Conservation (phyloP, 2,329 filamentous ascomycete genomes). For the Monilinia fructigena region DNA sequence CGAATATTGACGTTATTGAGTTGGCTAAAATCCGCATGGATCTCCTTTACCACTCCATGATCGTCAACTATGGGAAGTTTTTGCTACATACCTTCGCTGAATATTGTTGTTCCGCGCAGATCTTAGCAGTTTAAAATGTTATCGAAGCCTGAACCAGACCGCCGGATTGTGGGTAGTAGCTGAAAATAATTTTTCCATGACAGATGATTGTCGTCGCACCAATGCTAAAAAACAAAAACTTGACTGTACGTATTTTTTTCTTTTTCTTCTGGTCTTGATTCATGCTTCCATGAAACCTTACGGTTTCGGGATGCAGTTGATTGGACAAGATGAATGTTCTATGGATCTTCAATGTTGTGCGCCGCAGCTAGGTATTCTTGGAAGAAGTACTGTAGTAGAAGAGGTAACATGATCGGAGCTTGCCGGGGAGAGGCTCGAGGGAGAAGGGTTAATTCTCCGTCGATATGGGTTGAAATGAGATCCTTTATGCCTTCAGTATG, state of each 20-base stretch:
- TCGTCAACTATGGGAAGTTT: constrained; percentile 28
- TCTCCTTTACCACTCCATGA: constrained; percentile 23
- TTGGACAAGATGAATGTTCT: neutral
- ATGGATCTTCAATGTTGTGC: neutral
- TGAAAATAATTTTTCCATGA: neutral
- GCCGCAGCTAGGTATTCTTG: neutral
- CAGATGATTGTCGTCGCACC: neutral
- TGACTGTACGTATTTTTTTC: neutral
- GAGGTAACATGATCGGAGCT: constrained; percentile 19
- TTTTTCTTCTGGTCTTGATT: neutral
- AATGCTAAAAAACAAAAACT: neutral
- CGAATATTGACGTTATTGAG: neutral
- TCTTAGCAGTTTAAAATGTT: neutral
- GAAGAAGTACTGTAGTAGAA: neutral
- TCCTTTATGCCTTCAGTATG: constrained; percentile 28
- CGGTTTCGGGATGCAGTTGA: neutral
- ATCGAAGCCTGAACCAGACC: constrained; percentile 27
- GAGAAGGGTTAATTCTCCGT: constrained; percentile 33
- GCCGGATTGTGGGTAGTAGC: constrained; percentile 27
- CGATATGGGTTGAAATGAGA: constrained; percentile 31
- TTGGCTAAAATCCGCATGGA: neutral
- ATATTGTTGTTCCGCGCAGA: constrained; percentile 17
- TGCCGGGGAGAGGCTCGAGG: constrained; percentile 31
- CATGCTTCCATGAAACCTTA: neutral
- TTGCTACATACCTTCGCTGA: constrained; percentile 27